Conservation (phyloP, 495 filamentous ascomycete genomes). For the Rhypophila decipiens region DNA sequence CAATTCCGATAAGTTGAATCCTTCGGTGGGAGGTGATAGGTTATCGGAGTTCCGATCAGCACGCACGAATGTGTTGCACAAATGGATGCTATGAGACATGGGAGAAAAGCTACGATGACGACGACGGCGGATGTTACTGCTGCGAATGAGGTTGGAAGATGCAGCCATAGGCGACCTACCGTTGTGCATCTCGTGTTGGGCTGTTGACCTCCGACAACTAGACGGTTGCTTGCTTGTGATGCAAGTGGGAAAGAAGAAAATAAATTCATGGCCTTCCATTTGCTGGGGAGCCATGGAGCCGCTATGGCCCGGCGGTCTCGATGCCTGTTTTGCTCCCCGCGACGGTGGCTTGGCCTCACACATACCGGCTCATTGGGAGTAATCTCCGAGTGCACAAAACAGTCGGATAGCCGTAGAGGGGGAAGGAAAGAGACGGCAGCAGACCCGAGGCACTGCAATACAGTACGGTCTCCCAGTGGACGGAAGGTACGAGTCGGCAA, state of each 20-base stretch:
- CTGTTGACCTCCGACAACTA: constrained; percentile 2
- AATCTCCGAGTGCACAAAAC: constrained; percentile 2
- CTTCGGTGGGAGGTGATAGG: too few species aligned
- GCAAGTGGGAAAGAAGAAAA: constrained; percentile 1
- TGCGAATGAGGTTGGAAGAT: background rate
- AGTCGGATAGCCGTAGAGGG: too few species aligned
- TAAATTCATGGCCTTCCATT: too few species aligned
- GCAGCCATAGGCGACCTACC: background rate
- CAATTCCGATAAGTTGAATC: too few species aligned
- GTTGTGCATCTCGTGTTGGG: constrained; percentile 7
- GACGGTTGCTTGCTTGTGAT: constrained; percentile 7
- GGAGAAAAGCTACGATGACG: background rate
- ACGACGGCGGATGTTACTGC: background rate
- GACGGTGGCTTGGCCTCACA: constrained; percentile 1
- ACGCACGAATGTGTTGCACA: background rate
- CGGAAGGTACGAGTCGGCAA: too few species aligned
- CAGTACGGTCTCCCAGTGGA: too few species aligned
- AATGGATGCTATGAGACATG: background rate
- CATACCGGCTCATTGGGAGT: background rate
- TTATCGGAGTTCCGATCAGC: background rate
- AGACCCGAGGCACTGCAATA: too few species aligned
- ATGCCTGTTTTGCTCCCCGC: background rate
- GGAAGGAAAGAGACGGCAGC: too few species aligned
- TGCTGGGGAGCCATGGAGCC: too few species aligned
- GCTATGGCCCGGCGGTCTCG: background rate